A percentile compares a stretch with the other conserved stretches of the same genome.
phyloP scores from a whole-genome alignment of 495 filamentous ascomycete species.

The Hypoxylon subgilvum region DNA sequence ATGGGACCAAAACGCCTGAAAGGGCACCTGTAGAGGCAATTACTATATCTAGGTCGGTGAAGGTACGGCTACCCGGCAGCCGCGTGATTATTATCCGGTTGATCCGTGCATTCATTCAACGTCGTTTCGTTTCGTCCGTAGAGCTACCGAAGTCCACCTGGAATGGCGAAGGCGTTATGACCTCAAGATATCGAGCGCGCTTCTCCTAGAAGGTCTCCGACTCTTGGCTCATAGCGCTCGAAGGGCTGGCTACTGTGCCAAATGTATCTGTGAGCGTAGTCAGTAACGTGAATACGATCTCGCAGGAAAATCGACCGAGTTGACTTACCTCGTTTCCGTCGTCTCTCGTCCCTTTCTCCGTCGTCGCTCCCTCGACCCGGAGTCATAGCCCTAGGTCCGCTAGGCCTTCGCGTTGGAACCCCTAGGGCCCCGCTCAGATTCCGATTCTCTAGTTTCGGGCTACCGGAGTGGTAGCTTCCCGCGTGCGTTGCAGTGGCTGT shows the following conservation, averaged over 20 bases:
- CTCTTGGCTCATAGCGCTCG: slow-evolving; percentile 49
- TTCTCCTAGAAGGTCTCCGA: slow-evolving; percentile 59
- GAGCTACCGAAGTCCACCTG: slow-evolving; percentile 32
- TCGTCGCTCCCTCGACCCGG: slow-evolving; percentile 49
- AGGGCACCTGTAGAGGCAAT: slow-evolving; percentile 16
- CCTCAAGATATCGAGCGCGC: slow-evolving; percentile 31
- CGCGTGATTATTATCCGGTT: slow-evolving; percentile 20
- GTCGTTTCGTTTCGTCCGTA: slow-evolving; percentile 23
- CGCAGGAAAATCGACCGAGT: neutral
- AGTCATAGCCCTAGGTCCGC: slow-evolving; percentile 60
- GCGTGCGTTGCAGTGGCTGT: slow-evolving; percentile 53
- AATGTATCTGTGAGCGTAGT: slow-evolving; percentile 55
- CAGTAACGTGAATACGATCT: slow-evolving; percentile 4
- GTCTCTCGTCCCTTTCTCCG: slow-evolving; percentile 48
- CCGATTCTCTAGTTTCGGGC: slow-evolving; percentile 53
- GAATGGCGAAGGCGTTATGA: slow-evolving; percentile 37
- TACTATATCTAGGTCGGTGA: slow-evolving; percentile 38
- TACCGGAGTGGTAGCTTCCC: slow-evolving; percentile 48
- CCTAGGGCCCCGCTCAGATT: slow-evolving; percentile 54
- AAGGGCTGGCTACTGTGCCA: slow-evolving; percentile 52
- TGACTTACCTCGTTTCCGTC: slow-evolving; percentile 58
- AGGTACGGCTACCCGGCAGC: slow-evolving; percentile 30
- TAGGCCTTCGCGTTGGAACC: slow-evolving; percentile 52
- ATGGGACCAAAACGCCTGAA: slow-evolving; percentile 20
- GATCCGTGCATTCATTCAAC: slow-evolving; percentile 24